These are phyloP conservation scores for Phaeosphaeriaceae sp. DNA, from an alignment of 2,329 filamentous ascomycete genomes.

Conservation along the genomic window DNA sequence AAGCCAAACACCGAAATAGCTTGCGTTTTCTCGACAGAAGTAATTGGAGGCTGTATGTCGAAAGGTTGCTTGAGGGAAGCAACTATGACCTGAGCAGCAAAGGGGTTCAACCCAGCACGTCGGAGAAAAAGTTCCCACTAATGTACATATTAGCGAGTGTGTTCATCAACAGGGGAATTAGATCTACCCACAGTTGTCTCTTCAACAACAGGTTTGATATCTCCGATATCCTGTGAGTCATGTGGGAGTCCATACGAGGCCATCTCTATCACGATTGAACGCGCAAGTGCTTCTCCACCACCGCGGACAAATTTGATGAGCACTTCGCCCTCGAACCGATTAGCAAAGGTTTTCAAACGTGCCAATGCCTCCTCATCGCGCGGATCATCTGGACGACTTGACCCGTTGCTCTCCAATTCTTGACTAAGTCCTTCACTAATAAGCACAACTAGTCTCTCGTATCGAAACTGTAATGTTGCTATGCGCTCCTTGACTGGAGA, in stretches of 20 bases:
- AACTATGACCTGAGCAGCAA: constrained; percentile 71
- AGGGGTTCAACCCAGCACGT: constrained; percentile 71
- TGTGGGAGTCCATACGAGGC: constrained; percentile 42
- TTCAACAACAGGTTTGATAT: constrained; percentile 55
- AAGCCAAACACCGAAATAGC: constrained; percentile 50
- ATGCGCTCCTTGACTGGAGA: constrained; percentile 62
- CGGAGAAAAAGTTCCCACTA: constrained; percentile 72
- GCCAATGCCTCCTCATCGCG: constrained; percentile 55
- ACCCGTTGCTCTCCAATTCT: constrained; percentile 30
- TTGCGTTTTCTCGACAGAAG: background rate
- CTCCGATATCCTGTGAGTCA: constrained; percentile 35
- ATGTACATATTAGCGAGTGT: constrained; percentile 5
- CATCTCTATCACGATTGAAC: constrained; percentile 42
- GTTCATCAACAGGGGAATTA: background rate
- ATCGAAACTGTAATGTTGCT: constrained; percentile 60
- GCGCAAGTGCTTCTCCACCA: constrained; percentile 49
- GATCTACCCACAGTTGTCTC: constrained; percentile 59
- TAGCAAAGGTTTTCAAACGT: constrained; percentile 60
- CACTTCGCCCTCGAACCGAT: constrained; percentile 48
- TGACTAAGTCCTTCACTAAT: constrained; percentile 58
- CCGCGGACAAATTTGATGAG: constrained; percentile 48
- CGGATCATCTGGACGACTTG: constrained; percentile 34
- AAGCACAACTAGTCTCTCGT: constrained; percentile 72
- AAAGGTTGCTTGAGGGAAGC: constrained; percentile 39
- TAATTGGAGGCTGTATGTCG: constrained; percentile 11